phyloP scores from a whole-genome alignment of 371 early-diverging fungal genomes.

The Rhizopus stolonifer region DNA sequence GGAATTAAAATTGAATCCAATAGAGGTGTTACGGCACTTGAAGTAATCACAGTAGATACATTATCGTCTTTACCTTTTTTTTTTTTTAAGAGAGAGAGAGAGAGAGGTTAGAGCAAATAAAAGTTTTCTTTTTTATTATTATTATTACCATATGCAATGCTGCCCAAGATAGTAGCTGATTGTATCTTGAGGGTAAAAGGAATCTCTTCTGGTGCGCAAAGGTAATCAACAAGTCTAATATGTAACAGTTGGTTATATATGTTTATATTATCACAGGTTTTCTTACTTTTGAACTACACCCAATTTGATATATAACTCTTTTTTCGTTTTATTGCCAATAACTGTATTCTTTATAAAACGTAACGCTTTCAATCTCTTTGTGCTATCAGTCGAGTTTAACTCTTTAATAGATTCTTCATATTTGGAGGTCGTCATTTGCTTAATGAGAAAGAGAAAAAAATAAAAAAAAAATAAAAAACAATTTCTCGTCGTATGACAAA shows the following conservation, averaged over 20 bases:
- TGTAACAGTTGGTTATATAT: not conserved
- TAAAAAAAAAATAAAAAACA: not conserved
- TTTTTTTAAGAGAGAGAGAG: not conserved
- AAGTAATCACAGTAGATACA: constrained; percentile 56
- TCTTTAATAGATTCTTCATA: constrained; percentile 61
- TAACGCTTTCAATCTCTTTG: constrained; percentile 58
- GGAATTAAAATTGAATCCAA: constrained; percentile 57
- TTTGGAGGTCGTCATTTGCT: constrained; percentile 56
- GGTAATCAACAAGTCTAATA: constrained; percentile 59
- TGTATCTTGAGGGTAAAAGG: constrained; percentile 57
- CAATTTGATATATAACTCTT: constrained; percentile 70
- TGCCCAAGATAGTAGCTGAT: constrained; percentile 75
- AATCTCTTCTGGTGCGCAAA: constrained; percentile 33
- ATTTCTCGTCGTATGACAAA: too few species aligned
- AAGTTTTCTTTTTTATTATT: too few species aligned
- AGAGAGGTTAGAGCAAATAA: not conserved
- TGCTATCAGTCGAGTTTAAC: constrained; percentile 41
- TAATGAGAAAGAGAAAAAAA: constrained; percentile 6
- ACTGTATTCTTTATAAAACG: constrained; percentile 83
- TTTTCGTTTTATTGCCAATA: constrained; percentile 86
- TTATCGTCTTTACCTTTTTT: constrained; percentile 64
- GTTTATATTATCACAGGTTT: not conserved
- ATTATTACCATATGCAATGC: constrained; percentile 77
- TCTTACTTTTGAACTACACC: constrained; percentile 69
- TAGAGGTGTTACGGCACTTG: constrained; percentile 64